Evolutionary conservation across 345 rosid species (phyloP).

Genomic region (Punica granatum): DNA sequence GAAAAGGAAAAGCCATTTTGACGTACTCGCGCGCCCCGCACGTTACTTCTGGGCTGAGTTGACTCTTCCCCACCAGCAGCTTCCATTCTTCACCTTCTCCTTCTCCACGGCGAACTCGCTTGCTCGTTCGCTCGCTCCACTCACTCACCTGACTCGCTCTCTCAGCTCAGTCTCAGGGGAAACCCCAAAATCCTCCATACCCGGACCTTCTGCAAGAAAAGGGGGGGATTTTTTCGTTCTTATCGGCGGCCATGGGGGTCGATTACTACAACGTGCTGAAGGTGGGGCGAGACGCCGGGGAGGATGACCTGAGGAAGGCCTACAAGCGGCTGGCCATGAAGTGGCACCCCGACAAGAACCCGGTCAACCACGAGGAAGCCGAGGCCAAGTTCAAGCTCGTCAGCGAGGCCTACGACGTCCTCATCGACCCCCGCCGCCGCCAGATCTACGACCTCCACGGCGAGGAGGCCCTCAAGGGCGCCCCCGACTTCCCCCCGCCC

Average conservation of each 20-base stretch:
- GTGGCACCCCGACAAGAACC: conserved; percentile 97
- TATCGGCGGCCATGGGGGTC: conserved; percentile 45
- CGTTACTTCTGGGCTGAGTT: conserved; percentile 6
- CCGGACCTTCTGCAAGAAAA: no score
- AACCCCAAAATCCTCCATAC: not conserved
- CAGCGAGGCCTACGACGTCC: conserved; percentile 82
- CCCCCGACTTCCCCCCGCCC: conserved; percentile 39
- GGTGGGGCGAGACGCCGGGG: conserved; percentile 53
- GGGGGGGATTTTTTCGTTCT: not conserved
- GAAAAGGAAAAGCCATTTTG: not conserved
- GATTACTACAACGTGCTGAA: conserved; percentile 86
- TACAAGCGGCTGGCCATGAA: conserved; percentile 74
- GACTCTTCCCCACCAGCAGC: conserved; percentile 1
- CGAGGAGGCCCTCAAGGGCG: conserved; percentile 52
- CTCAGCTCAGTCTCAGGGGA: no score
- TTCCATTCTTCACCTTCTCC: not conserved
- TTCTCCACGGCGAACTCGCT: not conserved
- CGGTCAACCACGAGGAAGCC: conserved; percentile 52
- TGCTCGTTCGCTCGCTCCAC: not conserved
- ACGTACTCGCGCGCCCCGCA: not conserved
- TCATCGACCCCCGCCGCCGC: conserved; percentile 67
- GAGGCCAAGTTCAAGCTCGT: conserved; percentile 84
- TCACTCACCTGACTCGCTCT: conserved; percentile 1
- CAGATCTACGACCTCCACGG: conserved; percentile 85
- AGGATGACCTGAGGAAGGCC: conserved; percentile 71